Evolutionary conservation across 2,329 filamentous ascomycete species (phyloP), one percentile per base, ranked within the genome.

Genomic region (Aspergillus versicolor): DNA sequence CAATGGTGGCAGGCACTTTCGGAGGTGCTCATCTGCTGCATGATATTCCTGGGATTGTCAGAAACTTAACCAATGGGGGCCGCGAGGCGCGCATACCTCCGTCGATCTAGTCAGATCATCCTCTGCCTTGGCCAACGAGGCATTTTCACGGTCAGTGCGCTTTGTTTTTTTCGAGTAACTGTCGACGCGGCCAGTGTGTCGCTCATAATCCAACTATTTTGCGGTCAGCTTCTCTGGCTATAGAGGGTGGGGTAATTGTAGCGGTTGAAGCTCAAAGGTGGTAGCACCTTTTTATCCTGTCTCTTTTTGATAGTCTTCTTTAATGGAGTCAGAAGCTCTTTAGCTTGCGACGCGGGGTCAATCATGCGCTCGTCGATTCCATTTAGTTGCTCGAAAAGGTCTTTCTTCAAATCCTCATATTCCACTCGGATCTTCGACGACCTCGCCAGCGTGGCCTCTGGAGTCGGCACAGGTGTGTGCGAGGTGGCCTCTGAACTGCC

Each of bases 241-340:
- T n/a, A n/a, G 13, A 13, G 34, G 3, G 34, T 37, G 15, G 15
- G 32, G 13, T 37, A 32, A 40, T 42, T 21, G 48, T 27, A 34
- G 17, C 47, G 21, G 11, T 27, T 41, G 5, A 22, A 5, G 12
- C 21, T 22, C 13, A 19, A 9, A 19, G 43, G 15, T 9, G 34
- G 3, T 24, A 57, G 8, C 21, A 83, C 82, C 76, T 91, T 88
- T 75, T 87, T 90, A 66, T 92, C 89, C 69, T 94, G 90, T 46
- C 91, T 81, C 73, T 91, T 92, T 76, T 93, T 94, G 68, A 95
- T 90, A 1, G 87, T 88, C 76, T 92, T 94, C 67, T 89, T 87
- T 70, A 94, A 81, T 2, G 88, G 86, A 62, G 87, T 84, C 58
- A 93, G 80, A 53, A 78, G 84, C 52, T 88, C 84, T 66, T 85